Percentiles rank a stretch among this genome's conserved stretches.
Evolutionary conservation across 345 rosid species (phyloP).

Genomic region (Rhizophora mangle): DNA sequence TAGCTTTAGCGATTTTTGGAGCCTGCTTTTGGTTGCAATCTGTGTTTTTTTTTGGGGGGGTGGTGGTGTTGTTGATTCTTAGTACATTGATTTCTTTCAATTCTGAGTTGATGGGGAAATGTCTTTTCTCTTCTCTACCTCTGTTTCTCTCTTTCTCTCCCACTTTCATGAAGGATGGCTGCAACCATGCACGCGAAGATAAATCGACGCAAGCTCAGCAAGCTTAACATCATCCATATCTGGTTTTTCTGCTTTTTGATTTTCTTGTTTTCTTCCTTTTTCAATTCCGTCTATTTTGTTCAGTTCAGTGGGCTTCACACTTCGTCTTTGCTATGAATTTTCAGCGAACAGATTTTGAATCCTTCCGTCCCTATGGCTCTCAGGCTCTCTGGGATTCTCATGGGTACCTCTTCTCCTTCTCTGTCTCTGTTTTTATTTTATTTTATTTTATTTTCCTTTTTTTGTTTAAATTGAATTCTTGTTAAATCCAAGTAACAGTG

Average conservation of each 20-base stretch:
- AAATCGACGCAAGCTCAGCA: slow-evolving; percentile 63
- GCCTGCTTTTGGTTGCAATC: background rate
- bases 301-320: background rate
- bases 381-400: slow-evolving; percentile 82
- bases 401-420: slow-evolving; percentile 46
- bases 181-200: slow-evolving; percentile 85
- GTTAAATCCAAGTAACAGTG: background rate
- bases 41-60: background rate
- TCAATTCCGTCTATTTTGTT: background rate
- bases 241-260: slow-evolving; percentile 40
- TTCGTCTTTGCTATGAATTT: background rate
- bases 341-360: slow-evolving; percentile 86
- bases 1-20: no score
- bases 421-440: background rate
- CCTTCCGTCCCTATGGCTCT: slow-evolving; percentile 93
- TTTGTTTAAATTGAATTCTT: background rate
- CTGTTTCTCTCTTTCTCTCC: slow-evolving; percentile 1
- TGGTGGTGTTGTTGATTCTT: background rate
- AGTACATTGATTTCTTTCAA: slow-evolving; percentile 2
- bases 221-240: slow-evolving; percentile 67
- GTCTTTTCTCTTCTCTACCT: no score
- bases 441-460: background rate
- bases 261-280: background rate
- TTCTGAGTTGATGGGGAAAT: slow-evolving; percentile 1
- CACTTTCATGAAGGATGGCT: slow-evolving; percentile 61